Conservation (phyloP, 2,329 filamentous ascomycete genomes). For the Aspergillus aculeatinus region DNA sequence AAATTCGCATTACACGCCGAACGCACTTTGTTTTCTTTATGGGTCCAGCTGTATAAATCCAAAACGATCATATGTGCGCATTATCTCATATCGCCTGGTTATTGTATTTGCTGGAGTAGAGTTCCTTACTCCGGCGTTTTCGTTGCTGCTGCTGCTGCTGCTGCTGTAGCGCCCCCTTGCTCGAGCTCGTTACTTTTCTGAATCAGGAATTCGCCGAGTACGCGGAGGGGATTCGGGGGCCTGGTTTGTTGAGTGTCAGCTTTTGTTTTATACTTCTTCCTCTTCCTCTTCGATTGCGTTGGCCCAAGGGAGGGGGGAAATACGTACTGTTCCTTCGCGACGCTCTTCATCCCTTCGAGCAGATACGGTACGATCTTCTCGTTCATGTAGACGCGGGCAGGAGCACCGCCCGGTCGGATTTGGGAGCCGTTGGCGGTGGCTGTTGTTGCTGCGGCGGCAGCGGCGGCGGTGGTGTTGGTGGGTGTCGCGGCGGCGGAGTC, state of each 20-base stretch:
- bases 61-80: neutral
- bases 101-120: neutral
- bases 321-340: conserved; percentile 69
- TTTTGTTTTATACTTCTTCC: neutral
- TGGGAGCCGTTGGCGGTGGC: conserved; percentile 32
- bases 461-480: neutral
- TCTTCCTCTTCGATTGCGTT: neutral
- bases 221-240: conserved; percentile 66
- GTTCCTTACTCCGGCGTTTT: conserved; percentile 27
- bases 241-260: conserved; percentile 36
- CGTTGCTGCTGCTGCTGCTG: conserved; percentile 16
- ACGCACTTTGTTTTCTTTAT: too few relatives aligned
- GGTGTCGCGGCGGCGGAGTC: conserved; percentile 47
- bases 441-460: too few relatives aligned
- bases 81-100: neutral
- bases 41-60: too few relatives aligned
- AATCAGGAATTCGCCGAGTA: conserved; percentile 69
- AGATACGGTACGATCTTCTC: conserved; percentile 66
- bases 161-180: conserved; percentile 18
- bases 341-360: conserved; percentile 71
- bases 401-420: conserved; percentile 64
- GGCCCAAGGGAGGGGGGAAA: too few relatives aligned
- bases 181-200: conserved; percentile 67
- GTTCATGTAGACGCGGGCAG: conserved; percentile 70
- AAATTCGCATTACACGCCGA: too few relatives aligned